A percentile compares a stretch with the other conserved stretches of the same genome.
phyloP scores from a whole-genome alignment of 2,329 filamentous ascomycete genomes.

The Phialocephala sp. region DNA sequence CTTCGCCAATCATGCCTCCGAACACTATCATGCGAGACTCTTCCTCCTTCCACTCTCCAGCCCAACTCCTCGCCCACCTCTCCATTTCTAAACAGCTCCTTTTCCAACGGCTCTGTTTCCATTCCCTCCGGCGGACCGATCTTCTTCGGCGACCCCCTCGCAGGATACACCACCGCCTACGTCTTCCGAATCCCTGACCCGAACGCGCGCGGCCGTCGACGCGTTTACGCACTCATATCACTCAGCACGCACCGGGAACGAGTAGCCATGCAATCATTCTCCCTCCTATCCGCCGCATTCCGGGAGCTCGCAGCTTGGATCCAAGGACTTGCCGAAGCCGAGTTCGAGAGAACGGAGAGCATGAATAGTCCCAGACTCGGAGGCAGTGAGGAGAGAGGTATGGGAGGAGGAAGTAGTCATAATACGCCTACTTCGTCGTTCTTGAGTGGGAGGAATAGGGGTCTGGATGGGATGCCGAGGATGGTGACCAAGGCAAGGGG shows the following conservation, averaged over 20 bases:
- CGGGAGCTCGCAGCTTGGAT: constrained; percentile 70
- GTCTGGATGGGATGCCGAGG: constrained; percentile 44
- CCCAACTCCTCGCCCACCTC: constrained; percentile 47
- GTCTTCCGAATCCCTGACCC: constrained; percentile 73
- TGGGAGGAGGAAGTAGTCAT: constrained; percentile 1
- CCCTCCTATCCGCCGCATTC: constrained; percentile 65
- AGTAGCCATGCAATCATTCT: constrained; percentile 69
- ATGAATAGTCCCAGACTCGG: constrained; percentile 21
- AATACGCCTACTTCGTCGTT: constrained; percentile 31
- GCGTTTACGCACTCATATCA: constrained; percentile 71
- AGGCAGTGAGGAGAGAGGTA: not conserved
- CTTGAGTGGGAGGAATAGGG: constrained; percentile 36
- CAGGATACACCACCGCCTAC: constrained; percentile 72
- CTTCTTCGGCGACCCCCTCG: constrained; percentile 69
- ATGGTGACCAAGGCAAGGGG: constrained; percentile 64
- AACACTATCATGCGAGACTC: constrained; percentile 69
- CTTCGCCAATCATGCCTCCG: constrained; percentile 70
- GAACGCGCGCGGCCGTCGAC: constrained; percentile 69
- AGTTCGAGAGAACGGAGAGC: constrained; percentile 55
- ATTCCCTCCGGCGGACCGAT: constrained; percentile 68
- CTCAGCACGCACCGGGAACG: constrained; percentile 70
- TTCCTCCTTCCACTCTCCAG: constrained; percentile 57
- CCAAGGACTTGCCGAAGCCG: constrained; percentile 65
- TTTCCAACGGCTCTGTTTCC: constrained; percentile 45
- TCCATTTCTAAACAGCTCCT: constrained; percentile 48